Conservation (phyloP, 805 yeast species). For the Candida corydali region DNA sequence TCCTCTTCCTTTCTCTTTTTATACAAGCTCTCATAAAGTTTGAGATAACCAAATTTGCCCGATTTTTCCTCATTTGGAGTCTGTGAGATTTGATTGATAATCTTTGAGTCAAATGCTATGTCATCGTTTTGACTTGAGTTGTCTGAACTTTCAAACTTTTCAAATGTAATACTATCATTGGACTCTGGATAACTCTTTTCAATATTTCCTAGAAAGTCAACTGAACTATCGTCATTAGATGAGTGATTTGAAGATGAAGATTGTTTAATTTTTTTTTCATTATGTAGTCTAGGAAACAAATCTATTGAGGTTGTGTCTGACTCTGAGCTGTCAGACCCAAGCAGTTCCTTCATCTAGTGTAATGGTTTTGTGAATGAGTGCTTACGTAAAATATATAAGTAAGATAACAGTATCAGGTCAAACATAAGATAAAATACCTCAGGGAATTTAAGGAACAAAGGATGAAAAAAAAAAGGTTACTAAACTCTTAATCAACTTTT, state of each 20-base stretch:
- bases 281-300: background rate
- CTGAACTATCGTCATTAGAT: background rate
- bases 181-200: too few species aligned
- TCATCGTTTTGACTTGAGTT: background rate
- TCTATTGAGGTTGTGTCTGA: background rate
- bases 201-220: slow-evolving; percentile 2
- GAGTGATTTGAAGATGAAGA: background rate
- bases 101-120: slow-evolving; percentile 20
- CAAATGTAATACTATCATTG: background rate
- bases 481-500: background rate
- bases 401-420: too few species aligned
- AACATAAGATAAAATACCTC: too few species aligned
- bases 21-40: slow-evolving; percentile 18
- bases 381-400: too few species aligned
- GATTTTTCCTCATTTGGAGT: slow-evolving; percentile 7
- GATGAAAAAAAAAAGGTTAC: background rate
- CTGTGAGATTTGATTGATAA: slow-evolving; percentile 18
- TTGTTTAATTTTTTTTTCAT: background rate
- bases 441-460: background rate
- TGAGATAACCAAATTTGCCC: slow-evolving; percentile 22
- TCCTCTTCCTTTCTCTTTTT: slow-evolving; percentile 8
- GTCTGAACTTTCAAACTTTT: slow-evolving; percentile 4
- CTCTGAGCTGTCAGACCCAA: background rate
- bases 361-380: too few species aligned
- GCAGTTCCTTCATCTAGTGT: background rate